Conservation (phyloP, 116 monocot genomes). For the Thalassia testudinum region DNA sequence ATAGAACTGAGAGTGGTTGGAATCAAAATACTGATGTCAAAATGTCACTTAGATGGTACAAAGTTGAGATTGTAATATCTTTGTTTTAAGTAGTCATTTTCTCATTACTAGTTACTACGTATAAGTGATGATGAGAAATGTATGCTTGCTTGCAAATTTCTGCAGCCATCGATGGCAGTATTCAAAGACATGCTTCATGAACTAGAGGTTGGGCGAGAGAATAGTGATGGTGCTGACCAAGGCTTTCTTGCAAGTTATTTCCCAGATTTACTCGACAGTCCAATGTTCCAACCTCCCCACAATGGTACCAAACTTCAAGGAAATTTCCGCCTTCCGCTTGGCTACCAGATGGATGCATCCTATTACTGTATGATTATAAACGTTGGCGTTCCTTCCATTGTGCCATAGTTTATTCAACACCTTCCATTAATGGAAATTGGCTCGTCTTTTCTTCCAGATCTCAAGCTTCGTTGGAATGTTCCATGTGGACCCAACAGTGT, state of each 20-base stretch:
- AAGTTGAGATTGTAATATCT: background rate
- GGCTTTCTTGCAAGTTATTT: conserved; percentile 90
- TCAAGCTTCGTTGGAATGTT: conserved; percentile 85
- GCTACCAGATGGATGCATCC: conserved; percentile 99
- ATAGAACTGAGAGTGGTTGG: too few species aligned
- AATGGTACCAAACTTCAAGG: conserved; percentile 77
- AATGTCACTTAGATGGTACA: too few species aligned
- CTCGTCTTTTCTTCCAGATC: conserved; percentile 25
- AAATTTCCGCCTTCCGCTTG: conserved; percentile 81
- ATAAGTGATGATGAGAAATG: background rate
- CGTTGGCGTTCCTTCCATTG: background rate
- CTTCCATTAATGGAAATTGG: background rate
- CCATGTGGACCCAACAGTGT: conserved; percentile 99
- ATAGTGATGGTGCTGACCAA: conserved; percentile 95
- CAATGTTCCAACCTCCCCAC: conserved; percentile 86
- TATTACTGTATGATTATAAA: conserved; percentile 62
- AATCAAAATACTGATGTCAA: too few species aligned
- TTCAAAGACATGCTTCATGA: conserved; percentile 93
- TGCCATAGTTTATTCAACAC: background rate
- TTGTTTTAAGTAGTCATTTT: background rate
- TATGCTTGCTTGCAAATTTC: background rate
- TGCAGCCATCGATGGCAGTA: conserved; percentile 79
- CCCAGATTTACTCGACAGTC: conserved; percentile 72
- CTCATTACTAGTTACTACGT: too few species aligned
- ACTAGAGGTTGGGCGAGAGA: conserved; percentile 48